These are phyloP conservation scores for Cutaneotrichosporon sp. DNA, from an alignment of 1,284 basidiomycete genomes.

Conservation along the genomic window DNA sequence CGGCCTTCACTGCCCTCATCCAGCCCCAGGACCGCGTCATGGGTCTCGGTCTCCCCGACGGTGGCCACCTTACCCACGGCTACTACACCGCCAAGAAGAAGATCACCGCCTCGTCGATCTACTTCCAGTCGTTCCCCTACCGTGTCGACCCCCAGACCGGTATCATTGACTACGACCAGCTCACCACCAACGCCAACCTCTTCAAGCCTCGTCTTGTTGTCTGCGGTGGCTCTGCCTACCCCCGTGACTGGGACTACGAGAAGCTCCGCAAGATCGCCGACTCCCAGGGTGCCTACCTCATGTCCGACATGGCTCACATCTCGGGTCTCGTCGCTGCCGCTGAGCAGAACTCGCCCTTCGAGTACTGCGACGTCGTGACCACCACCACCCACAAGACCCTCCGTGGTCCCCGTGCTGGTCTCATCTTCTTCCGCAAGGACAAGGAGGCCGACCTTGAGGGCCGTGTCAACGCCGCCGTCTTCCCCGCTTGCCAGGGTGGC, in stretches of 20 bases:
- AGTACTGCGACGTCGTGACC: constrained; percentile 94
- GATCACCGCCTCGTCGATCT: constrained; percentile 99
- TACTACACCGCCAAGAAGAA: constrained; percentile 99
- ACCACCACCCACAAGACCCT: constrained; percentile 99
- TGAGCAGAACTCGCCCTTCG: constrained; percentile 89
- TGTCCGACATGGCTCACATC: constrained; percentile 98
- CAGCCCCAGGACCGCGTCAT: constrained; percentile 98
- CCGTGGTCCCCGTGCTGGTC: constrained; percentile 93
- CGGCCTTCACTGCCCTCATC: constrained; percentile 91
- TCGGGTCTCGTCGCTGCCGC: constrained; percentile 91
- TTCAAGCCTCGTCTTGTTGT: constrained; percentile 96
- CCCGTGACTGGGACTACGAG: constrained; percentile 95
- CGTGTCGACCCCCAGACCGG: constrained; percentile 77
- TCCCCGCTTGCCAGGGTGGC: constrained; percentile 99
- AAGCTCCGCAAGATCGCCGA: constrained; percentile 76
- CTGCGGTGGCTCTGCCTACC: constrained; percentile 98
- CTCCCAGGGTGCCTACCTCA: constrained; percentile 83
- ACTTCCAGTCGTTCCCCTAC: constrained; percentile 99
- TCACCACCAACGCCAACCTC: constrained; percentile 83
- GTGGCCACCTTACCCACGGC: constrained; percentile 96
- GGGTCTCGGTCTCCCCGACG: constrained; percentile 98
- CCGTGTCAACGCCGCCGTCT: constrained; percentile 95
- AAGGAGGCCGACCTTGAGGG: constrained; percentile 81
- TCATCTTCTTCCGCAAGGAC: constrained; percentile 99
- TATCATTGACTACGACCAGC: constrained; percentile 81